Evolutionary conservation across 352 stramenopile genomes (phyloP).

Genomic region (Globisporangium alternatum): DNA sequence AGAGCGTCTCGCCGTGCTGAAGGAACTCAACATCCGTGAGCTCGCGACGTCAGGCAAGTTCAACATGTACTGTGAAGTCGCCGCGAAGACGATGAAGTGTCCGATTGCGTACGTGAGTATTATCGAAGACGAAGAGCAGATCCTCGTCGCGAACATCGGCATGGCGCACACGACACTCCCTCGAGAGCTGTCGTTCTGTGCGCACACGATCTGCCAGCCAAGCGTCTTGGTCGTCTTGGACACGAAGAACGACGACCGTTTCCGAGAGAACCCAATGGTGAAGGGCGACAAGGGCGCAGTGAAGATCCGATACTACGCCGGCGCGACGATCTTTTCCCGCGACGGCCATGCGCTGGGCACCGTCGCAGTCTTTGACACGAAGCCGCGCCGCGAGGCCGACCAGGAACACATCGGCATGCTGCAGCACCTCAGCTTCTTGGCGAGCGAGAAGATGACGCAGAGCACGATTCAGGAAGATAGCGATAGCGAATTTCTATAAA

Average conservation of each 20-base stretch:
- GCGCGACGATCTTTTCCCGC: slow-evolving; percentile 77
- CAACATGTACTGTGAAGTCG: slow-evolving; percentile 87
- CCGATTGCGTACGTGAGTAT: slow-evolving; percentile 86
- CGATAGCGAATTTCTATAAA: slow-evolving; percentile 76
- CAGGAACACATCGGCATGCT: slow-evolving; percentile 87
- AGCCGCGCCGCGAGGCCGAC: slow-evolving; percentile 69
- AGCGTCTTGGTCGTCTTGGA: slow-evolving; percentile 81
- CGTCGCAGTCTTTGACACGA: slow-evolving; percentile 83
- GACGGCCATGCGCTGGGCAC: slow-evolving; percentile 79
- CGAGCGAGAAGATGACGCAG: slow-evolving; percentile 87
- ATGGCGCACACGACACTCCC: slow-evolving; percentile 80
- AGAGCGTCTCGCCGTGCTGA: slow-evolving; percentile 67
- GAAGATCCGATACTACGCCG: slow-evolving; percentile 88
- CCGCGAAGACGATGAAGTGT: slow-evolving; percentile 87
- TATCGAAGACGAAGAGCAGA: slow-evolving; percentile 81
- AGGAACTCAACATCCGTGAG: slow-evolving; percentile 76
- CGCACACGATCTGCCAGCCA: slow-evolving; percentile 82
- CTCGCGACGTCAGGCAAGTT: slow-evolving; percentile 75
- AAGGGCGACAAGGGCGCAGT: slow-evolving; percentile 79
- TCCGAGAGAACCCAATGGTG: slow-evolving; percentile 87
- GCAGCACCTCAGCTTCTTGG: slow-evolving; percentile 84
- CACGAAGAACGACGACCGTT: slow-evolving; percentile 82
- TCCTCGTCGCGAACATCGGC: slow-evolving; percentile 81
- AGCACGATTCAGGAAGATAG: slow-evolving; percentile 76
- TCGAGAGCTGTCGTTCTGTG: slow-evolving; percentile 82